phyloP scores from a whole-genome alignment of 1,139 yeast species.

The Yamadazyma trypodendri region DNA sequence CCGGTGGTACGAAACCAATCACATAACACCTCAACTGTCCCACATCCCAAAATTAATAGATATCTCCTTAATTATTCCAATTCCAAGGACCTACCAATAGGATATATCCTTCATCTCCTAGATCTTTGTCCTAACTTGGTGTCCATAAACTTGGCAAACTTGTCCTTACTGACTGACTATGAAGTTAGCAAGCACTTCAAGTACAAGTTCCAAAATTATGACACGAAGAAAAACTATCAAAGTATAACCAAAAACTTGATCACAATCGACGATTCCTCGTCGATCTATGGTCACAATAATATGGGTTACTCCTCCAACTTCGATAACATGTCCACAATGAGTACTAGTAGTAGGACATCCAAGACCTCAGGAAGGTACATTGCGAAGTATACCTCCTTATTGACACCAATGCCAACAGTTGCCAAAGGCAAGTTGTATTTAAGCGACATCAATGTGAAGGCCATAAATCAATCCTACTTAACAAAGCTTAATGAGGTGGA shows the following conservation, averaged over 20 bases:
- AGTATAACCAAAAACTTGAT: constrained; percentile 19
- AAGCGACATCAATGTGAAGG: constrained; percentile 42
- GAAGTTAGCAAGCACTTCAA: constrained; percentile 36
- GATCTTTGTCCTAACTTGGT: constrained; percentile 57
- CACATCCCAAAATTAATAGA: constrained; percentile 61
- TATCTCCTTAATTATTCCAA: constrained; percentile 56
- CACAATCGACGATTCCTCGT: constrained; percentile 15
- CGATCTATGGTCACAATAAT: constrained; percentile 14
- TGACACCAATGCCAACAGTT: constrained; percentile 38
- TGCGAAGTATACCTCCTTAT: constrained; percentile 21
- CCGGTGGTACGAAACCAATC: constrained; percentile 4
- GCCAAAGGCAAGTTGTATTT: constrained; percentile 40
- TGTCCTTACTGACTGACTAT: constrained; percentile 61
- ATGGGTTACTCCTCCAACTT: constrained; percentile 4
- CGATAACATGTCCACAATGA: constrained; percentile 13
- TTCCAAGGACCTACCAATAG: constrained; percentile 67
- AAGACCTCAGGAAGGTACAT: constrained; percentile 5
- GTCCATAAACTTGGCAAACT: constrained; percentile 49
- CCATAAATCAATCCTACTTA: constrained; percentile 34
- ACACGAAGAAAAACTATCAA: constrained; percentile 38
- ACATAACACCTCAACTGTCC: constrained; percentile 4
- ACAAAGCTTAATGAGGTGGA: constrained; percentile 36
- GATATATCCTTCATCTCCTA: constrained; percentile 60
- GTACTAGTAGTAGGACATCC: constrained; percentile 5
- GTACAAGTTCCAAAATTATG: constrained; percentile 40